These are phyloP conservation scores for Vinca major DNA, from an alignment of 305 asterid species.

Conservation along the genomic window DNA sequence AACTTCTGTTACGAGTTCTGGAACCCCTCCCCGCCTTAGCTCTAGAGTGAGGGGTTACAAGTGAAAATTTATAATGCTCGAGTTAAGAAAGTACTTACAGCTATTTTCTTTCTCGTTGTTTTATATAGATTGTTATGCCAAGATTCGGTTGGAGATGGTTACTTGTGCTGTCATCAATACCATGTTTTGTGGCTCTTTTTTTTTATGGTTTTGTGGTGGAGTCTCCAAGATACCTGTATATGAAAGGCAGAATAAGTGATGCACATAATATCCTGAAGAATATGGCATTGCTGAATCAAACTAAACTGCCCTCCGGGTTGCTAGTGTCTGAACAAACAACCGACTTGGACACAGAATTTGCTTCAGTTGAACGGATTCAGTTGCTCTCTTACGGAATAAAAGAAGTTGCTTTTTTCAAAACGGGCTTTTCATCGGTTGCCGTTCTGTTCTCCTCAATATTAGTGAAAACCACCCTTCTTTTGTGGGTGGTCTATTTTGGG, in stretches of 20 bases:
- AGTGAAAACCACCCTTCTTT: slow-evolving; percentile 49
- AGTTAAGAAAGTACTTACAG: background rate
- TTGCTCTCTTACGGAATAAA: slow-evolving; percentile 22
- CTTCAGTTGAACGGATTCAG: slow-evolving; percentile 20
- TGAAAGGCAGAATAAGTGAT: slow-evolving; percentile 34
- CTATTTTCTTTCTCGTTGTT: background rate
- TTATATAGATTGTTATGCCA: slow-evolving; percentile 37
- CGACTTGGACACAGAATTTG: slow-evolving; percentile 25
- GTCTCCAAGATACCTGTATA: slow-evolving; percentile 45
- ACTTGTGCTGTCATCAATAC: slow-evolving; percentile 42
- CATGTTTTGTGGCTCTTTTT: slow-evolving; percentile 31
- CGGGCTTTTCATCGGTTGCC: slow-evolving; percentile 35
- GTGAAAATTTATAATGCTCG: background rate
- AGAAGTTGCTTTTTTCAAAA: slow-evolving; percentile 16
- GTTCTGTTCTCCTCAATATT: slow-evolving; percentile 43
- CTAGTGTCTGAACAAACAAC: slow-evolving; percentile 27
- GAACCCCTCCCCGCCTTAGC: background rate
- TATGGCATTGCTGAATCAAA: slow-evolving; percentile 27
- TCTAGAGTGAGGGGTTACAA: background rate
- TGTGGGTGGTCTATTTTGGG: slow-evolving; percentile 55
- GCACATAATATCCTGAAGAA: slow-evolving; percentile 25
- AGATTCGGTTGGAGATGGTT: slow-evolving; percentile 49
- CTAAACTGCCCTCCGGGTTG: slow-evolving; percentile 32
- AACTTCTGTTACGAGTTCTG: background rate
- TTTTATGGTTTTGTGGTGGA: slow-evolving; percentile 32